Evolutionary conservation across 345 rosid species (phyloP).

Genomic region (Capsella bursapastoris): DNA sequence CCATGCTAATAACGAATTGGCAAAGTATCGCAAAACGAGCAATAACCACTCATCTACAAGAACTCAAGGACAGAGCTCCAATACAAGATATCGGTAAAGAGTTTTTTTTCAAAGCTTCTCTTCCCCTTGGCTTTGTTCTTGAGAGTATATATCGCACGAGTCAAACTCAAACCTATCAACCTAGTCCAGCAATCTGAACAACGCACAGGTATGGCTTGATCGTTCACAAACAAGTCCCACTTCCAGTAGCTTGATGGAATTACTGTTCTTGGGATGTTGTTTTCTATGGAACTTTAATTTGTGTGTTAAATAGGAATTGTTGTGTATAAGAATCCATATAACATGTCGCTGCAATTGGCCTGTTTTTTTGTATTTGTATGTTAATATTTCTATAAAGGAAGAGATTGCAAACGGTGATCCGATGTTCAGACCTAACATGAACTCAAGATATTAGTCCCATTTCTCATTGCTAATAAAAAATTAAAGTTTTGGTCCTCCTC

Average conservation of each 20-base stretch:
- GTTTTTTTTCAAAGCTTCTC: not conserved
- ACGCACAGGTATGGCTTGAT: conserved; percentile 4
- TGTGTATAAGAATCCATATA: conserved; percentile 32
- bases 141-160: conserved; percentile 8
- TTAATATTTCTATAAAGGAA: not conserved
- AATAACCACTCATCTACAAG: conserved; percentile 45
- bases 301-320: not conserved
- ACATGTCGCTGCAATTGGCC: conserved; percentile 1
- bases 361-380: conserved; percentile 25
- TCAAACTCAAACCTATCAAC: conserved; percentile 8
- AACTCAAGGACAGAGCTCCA: conserved; percentile 46
- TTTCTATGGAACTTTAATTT: not conserved
- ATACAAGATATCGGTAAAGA: conserved; percentile 47
- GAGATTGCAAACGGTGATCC: too few species aligned
- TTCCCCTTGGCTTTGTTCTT: conserved; percentile 8
- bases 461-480: not conserved
- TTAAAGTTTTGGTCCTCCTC: conserved; percentile 4
- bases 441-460: not conserved
- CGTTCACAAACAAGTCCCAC: conserved; percentile 20
- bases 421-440: too few species aligned
- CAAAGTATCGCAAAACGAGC: conserved; percentile 53
- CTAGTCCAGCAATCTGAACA: conserved; percentile 16
- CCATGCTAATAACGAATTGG: conserved; percentile 58
- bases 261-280: not conserved
- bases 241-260: conserved; percentile 15